Evolutionary conservation across 2,329 filamentous ascomycete genomes (phyloP), one percentile per base, ranked within the genome.

Genomic region (Botrytis hyacinthi): DNA sequence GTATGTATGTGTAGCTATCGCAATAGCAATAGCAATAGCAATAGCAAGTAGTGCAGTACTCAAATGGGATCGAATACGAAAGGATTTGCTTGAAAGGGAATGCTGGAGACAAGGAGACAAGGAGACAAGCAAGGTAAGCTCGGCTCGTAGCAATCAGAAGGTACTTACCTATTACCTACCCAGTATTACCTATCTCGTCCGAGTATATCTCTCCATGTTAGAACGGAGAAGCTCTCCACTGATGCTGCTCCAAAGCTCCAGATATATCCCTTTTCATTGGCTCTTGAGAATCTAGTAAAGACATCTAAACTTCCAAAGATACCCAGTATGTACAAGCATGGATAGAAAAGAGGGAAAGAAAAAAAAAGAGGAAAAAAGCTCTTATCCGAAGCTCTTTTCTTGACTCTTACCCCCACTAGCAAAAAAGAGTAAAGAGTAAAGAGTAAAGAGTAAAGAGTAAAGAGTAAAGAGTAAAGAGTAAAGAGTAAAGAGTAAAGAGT

Each of bases 371-470:
- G 14, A 51, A 67, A 51, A 69, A 69, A 69, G 66, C 48, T 69
- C 46, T 44, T 57, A 42, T 69, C 48, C 29, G 44, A 67, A 35
- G 42, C 63, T 67, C 48, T 69, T 32, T 32, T 40, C 63, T 67
- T 20, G 46, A 67, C 46, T 67, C 63, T 67, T 12, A 51, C 63
- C 63, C 61, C 63, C 63, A 67, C 63, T 67, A 54, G 44, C n/a
- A 14, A 20, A 42, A 42, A 18, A 62, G 59, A 51, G 48, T 7
- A 48, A 48, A 48, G 46, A 51, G 46, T 22, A 42, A 18, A 14
- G 40, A 40, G 37, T 2, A 40, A 40, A 14, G 37, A 40, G 37
- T 2, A 40, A 7, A 61, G 59, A 26, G 46, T 18, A 46, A 48
- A 26, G 46, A 51, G 46, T 9, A 16, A 16, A 18, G 42, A 44